A percentile compares a stretch with the other conserved stretches of the same genome.
phyloP scores from a whole-genome alignment of 306 rosid species.

The Argentina anserina region DNA sequence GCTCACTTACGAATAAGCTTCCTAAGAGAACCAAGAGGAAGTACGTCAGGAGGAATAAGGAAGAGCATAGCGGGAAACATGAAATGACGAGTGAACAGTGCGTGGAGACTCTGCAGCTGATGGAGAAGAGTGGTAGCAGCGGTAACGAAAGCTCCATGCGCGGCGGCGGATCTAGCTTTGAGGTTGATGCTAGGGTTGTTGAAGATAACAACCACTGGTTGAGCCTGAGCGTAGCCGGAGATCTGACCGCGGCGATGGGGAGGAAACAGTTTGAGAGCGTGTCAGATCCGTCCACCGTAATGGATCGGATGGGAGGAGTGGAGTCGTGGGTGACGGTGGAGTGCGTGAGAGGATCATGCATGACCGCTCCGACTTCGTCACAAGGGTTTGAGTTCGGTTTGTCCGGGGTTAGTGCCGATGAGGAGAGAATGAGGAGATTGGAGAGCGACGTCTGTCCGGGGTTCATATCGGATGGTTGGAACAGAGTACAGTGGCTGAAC shows the following conservation, averaged over 20 bases:
- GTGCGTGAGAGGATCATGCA: slow-evolving; percentile 49
- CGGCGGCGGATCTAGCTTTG: slow-evolving; percentile 21
- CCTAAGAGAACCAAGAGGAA: slow-evolving; percentile 46
- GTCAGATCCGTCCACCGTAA: slow-evolving; percentile 20
- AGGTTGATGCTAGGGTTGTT: background rate
- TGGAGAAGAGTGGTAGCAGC: background rate
- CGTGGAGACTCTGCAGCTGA: no score
- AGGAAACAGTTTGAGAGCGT: background rate
- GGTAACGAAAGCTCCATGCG: slow-evolving; percentile 1
- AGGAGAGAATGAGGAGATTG: slow-evolving; percentile 34
- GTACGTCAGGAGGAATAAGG: slow-evolving; percentile 44
- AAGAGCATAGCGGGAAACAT: background rate
- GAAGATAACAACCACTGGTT: background rate
- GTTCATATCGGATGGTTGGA: slow-evolving; percentile 42
- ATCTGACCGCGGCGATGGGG: background rate
- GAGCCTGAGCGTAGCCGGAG: background rate
- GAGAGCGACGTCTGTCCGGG: slow-evolving; percentile 58
- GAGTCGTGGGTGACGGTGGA: slow-evolving; percentile 56
- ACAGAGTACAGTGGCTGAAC: slow-evolving; percentile 49
- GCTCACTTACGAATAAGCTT: background rate
- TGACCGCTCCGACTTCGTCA: slow-evolving; percentile 4
- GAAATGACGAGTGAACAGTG: no score
- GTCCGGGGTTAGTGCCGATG: slow-evolving; percentile 25
- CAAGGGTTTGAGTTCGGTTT: slow-evolving; percentile 11
- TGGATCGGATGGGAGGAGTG: background rate